Percentiles rank a stretch among this genome's conserved stretches.
Conservation (phyloP, 2,329 filamentous ascomycete species). For the Cladosporium sp. region DNA sequence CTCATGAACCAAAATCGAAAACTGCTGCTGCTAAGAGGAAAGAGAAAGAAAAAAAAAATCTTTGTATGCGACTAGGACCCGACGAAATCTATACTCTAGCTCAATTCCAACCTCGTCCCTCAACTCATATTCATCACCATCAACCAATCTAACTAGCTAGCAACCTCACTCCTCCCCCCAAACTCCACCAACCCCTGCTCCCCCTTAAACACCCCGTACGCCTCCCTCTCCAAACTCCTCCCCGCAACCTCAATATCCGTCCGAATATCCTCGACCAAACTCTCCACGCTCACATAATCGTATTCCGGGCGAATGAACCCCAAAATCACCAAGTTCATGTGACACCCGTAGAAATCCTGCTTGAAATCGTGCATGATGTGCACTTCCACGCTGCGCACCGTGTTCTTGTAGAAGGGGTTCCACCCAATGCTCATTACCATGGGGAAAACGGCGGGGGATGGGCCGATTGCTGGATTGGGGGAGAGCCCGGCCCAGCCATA, state of each 20-base stretch:
- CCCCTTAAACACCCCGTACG: constrained; percentile 52
- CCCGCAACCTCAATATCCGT: constrained; percentile 81
- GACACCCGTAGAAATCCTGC: constrained; percentile 77
- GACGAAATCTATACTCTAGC: not conserved
- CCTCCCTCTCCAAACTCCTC: constrained; percentile 62
- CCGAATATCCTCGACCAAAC: constrained; percentile 80
- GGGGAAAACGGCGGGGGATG: constrained; percentile 55
- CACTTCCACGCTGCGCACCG: constrained; percentile 64
- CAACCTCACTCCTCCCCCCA: constrained; percentile 27
- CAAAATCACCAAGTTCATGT: constrained; percentile 73
- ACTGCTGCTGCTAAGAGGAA: too few relatives aligned
- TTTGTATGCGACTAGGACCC: not conserved
- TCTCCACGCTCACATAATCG: constrained; percentile 81
- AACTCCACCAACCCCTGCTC: constrained; percentile 39
- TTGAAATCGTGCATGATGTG: constrained; percentile 68
- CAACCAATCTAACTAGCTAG: not conserved
- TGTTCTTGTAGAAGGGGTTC: constrained; percentile 97
- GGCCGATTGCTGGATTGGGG: constrained; percentile 23
- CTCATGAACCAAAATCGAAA: too few relatives aligned
- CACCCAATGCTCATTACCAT: constrained; percentile 95
- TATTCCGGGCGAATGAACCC: constrained; percentile 86
- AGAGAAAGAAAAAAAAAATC: not conserved
- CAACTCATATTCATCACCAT: too few relatives aligned
- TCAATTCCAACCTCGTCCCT: not conserved
- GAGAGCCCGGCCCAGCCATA: constrained; percentile 80